Evolutionary conservation across 768 basidiomycete genomes (phyloP).

Genomic region (Hypsizygus marmoreus): DNA sequence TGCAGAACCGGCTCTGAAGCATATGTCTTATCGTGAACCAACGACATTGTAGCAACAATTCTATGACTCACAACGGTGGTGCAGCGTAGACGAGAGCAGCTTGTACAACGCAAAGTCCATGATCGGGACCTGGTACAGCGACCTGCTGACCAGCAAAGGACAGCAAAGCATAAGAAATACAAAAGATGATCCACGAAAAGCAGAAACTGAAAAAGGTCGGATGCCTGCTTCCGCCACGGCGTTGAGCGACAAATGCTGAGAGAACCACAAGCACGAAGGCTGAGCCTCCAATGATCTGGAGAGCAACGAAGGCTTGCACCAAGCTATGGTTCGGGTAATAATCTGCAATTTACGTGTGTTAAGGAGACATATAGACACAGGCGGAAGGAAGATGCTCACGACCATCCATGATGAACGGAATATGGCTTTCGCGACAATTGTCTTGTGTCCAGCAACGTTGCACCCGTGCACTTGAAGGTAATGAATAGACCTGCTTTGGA

Average conservation of each 20-base stretch:
- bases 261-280: constrained; percentile 26
- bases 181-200: constrained; percentile 36
- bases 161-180: constrained; percentile 35
- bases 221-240: constrained; percentile 25
- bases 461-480: constrained; percentile 3
- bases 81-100: constrained; percentile 35
- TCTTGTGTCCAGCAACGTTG: background rate
- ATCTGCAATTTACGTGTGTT: background rate
- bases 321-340: constrained; percentile 2
- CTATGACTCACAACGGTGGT: constrained; percentile 30
- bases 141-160: constrained; percentile 34
- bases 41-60: background rate
- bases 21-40: background rate
- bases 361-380: background rate
- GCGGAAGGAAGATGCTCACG: constrained; percentile 5
- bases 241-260: constrained; percentile 27
- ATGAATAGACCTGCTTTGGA: constrained; percentile 8
- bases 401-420: constrained; percentile 2
- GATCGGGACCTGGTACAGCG: constrained; percentile 15
- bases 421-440: background rate
- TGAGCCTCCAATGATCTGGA: constrained; percentile 30
- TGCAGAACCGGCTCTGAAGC: constrained; percentile 25
- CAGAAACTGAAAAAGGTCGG: constrained; percentile 38
- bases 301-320: constrained; percentile 28
- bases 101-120: constrained; percentile 29